Evolutionary conservation across 495 filamentous ascomycete genomes (phyloP).

Genomic region (Neurospora sublineolata): DNA sequence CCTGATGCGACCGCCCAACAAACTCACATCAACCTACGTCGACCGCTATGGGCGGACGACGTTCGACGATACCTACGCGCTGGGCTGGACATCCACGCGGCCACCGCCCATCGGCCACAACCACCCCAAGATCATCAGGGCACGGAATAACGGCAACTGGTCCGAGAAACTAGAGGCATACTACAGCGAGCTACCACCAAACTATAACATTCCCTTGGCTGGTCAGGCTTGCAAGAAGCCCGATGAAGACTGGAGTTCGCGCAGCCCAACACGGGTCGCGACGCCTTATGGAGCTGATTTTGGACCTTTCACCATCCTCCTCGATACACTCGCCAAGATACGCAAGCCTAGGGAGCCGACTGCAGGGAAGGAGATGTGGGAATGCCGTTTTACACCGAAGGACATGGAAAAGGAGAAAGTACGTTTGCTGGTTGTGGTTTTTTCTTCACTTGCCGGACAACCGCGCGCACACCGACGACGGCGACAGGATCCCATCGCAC

Average conservation of each 20-base stretch:
- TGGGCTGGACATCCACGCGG: neutral
- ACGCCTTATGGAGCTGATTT: neutral
- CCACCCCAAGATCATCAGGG: constrained; percentile 17
- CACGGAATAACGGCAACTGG: neutral
- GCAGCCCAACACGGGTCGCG: neutral
- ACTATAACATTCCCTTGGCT: constrained; percentile 16
- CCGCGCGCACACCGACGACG: neutral
- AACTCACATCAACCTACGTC: constrained; percentile 1
- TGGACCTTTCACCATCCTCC: neutral
- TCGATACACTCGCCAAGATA: neutral
- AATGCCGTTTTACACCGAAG: neutral
- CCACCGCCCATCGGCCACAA: neutral
- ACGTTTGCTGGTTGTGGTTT: neutral
- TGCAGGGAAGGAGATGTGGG: neutral
- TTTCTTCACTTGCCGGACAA: neutral
- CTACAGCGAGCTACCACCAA: constrained; percentile 9
- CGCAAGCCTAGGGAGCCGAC: neutral
- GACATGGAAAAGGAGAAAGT: neutral
- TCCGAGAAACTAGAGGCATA: constrained; percentile 7
- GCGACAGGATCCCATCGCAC: neutral
- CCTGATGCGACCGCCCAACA: constrained; percentile 13
- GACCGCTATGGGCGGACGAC: constrained; percentile 3
- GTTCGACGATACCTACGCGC: constrained; percentile 12
- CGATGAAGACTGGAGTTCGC: neutral
- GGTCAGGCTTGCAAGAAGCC: constrained; percentile 8